Percentiles rank a stretch among this genome's conserved stretches.
phyloP scores from a whole-genome alignment of 768 basidiomycete species.

The Tylopilus rubrobrunneus region DNA sequence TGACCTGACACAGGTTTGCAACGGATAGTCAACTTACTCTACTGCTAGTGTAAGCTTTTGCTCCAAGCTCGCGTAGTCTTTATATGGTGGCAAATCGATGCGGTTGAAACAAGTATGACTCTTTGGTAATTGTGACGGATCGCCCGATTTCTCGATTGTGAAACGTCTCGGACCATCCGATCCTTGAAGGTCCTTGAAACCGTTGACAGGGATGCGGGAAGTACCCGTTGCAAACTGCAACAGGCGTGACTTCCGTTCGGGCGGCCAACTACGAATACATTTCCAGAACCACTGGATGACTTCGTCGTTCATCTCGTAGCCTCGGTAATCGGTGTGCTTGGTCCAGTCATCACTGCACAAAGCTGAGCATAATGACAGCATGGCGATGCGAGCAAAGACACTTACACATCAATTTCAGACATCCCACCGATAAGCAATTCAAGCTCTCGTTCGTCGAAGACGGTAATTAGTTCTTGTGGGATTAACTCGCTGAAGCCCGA shows the following conservation, averaged over 20 bases:
- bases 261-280: conserved; percentile 95
- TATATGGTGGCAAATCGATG: conserved; percentile 97
- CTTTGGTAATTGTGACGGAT: conserved; percentile 95
- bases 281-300: conserved; percentile 99
- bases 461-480: conserved; percentile 95
- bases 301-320: conserved; percentile 91
- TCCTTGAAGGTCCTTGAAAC: conserved; percentile 97
- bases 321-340: conserved; percentile 98
- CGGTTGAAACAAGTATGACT: conserved; percentile 95
- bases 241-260: conserved; percentile 94
- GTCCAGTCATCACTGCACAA: conserved; percentile 86
- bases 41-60: conserved; percentile 93
- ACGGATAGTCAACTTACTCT: conserved; percentile 56
- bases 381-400: conserved; percentile 14
- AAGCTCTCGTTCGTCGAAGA: conserved; percentile 97
- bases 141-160: conserved; percentile 98
- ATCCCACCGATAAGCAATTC: conserved; percentile 98
- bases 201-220: conserved; percentile 95
- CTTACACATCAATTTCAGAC: conserved; percentile 98
- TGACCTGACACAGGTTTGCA: conserved; percentile 5
- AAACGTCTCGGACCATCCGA: conserved; percentile 96
- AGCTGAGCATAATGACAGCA: not conserved
- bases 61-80: conserved; percentile 90
- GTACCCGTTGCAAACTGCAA: conserved; percentile 97
- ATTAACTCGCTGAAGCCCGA: conserved; percentile 99